Evolutionary conservation across 2,329 filamentous ascomycete species (phyloP).

Genomic region (Colletotrichum coccodes): DNA sequence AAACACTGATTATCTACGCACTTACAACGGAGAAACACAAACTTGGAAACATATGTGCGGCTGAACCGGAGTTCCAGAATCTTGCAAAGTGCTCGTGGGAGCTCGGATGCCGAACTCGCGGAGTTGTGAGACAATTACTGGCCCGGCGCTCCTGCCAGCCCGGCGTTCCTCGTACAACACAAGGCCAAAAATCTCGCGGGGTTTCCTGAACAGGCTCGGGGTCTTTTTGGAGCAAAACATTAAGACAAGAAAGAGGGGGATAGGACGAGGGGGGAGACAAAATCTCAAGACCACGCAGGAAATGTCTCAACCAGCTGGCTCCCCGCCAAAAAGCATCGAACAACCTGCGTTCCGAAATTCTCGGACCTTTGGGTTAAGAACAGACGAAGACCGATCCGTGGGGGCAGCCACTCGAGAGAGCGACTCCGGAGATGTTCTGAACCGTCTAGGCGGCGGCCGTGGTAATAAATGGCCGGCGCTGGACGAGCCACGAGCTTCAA

Average conservation of each 20-base stretch:
- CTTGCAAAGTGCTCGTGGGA: not conserved
- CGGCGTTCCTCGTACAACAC: constrained; percentile 17
- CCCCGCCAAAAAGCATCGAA: not conserved
- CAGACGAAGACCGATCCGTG: constrained; percentile 21
- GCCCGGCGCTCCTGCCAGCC: constrained; percentile 16
- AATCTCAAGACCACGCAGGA: not conserved
- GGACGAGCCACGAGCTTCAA: constrained; percentile 10
- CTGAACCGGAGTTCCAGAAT: constrained; percentile 30
- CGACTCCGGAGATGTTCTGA: constrained; percentile 21
- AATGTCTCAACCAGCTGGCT: constrained; percentile 6
- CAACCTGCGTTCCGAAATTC: not conserved
- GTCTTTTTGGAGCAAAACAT: not conserved
- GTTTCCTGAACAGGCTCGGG: constrained; percentile 21
- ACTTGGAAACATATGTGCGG: constrained; percentile 16
- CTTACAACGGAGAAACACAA: constrained; percentile 7
- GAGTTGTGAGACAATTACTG: constrained; percentile 31
- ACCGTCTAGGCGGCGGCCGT: constrained; percentile 1
- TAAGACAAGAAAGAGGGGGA: not conserved
- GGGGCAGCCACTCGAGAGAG: not conserved
- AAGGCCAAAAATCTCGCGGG: constrained; percentile 14
- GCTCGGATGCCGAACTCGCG: constrained; percentile 16
- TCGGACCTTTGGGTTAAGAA: constrained; percentile 1
- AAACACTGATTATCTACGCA: constrained; percentile 1
- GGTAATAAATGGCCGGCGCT: constrained; percentile 19
- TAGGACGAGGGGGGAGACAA: not conserved